Base-by-base conservation (phyloP, 73 alveolate species). In the Blepharisma stoltei region DNA sequence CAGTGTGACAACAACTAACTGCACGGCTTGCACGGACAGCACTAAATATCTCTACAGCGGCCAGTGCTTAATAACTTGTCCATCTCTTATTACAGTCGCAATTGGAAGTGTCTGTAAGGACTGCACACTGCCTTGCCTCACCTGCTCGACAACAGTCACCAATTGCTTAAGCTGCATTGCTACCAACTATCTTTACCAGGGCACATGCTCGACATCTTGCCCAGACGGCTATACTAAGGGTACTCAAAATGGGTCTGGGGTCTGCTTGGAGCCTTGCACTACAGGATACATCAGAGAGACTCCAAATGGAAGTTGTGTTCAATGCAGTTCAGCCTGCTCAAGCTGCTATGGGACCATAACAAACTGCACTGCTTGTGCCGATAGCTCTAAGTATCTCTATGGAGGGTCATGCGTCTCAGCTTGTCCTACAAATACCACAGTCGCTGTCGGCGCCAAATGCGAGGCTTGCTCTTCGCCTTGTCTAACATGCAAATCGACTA, bases 191-290 rank as follows among this genome's bases (percentile, higher is more conserved):
- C 73, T 60, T 25, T 25, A 60, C 23, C 14, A 60, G 14, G 23
- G 7, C 67, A 25, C 20, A 23, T 76, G 83, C 49, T 6, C 6
- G 6, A 7, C 50, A 76, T 52, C 83, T 0, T 76, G 83, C 81
- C 25, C 54, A 6, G n/a, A 25, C 5, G 73, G 73, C 14, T 60
- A 60, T 25, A 60, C 73, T 1, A 60, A 32, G 41, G 41, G 41
- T 3, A 32, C 41, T 32, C 41, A 32, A 32, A 60, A 25, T 60
- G 23, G 49, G 11, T n/a, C 23, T 8, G 45, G 45, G 14, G 45
- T 14, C 5, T 60, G 73, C 5, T n/a, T 14, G 23, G 46, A 14
- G n/a, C 73, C 73, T 20, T 60, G 73, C 73, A n/a, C 48, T 20
- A 20, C 73, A 25, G 73, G 73, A 60, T 60, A 18, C 5, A 32